These are phyloP conservation scores for Hypoxylon fragiforme DNA, from an alignment of 495 filamentous ascomycete species.

Conservation along the genomic window DNA sequence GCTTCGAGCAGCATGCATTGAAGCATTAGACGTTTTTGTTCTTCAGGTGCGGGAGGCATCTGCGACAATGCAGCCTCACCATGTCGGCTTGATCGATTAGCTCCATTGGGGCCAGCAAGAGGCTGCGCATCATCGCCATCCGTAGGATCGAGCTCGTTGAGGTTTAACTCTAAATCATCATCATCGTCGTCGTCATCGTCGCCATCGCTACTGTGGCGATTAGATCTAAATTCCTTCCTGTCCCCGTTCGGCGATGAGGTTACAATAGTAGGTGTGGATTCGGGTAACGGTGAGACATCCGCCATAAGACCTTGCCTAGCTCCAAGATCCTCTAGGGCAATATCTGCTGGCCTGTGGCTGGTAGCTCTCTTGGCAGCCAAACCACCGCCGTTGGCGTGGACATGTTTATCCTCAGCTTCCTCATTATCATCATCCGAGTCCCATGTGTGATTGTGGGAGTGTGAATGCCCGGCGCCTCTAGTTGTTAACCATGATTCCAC, in stretches of 20 bases:
- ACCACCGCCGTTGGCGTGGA: conserved; percentile 21
- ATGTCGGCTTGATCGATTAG: conserved; percentile 20
- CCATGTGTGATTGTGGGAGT: conserved; percentile 49
- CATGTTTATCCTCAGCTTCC: conserved; percentile 24
- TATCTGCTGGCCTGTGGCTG: conserved; percentile 43
- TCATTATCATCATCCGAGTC: conserved; percentile 44
- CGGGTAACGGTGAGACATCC: conserved; percentile 52
- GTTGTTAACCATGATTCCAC: conserved; percentile 77
- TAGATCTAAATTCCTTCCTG: conserved; percentile 2
- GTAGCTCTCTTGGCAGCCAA: conserved; percentile 30
- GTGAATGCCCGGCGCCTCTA: conserved; percentile 57
- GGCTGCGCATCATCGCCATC: conserved; percentile 29
- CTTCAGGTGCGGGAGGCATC: conserved; percentile 41
- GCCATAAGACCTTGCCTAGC: conserved; percentile 51
- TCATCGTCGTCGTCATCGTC: conserved; percentile 39
- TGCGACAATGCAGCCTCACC: conserved; percentile 32
- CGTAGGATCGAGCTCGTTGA: conserved; percentile 54
- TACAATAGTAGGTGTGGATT: conserved; percentile 40
- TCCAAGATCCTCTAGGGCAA: conserved; percentile 49
- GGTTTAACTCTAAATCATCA: conserved; percentile 54
- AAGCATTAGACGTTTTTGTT: conserved; percentile 65
- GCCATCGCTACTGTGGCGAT: conserved; percentile 3
- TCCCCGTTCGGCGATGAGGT: conserved; percentile 8
- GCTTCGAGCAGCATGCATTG: conserved; percentile 82
- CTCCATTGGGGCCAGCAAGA: conserved; percentile 24